phyloP scores from a whole-genome alignment of 2,329 filamentous ascomycete genomes.

The Tolypocladium tropicale region DNA sequence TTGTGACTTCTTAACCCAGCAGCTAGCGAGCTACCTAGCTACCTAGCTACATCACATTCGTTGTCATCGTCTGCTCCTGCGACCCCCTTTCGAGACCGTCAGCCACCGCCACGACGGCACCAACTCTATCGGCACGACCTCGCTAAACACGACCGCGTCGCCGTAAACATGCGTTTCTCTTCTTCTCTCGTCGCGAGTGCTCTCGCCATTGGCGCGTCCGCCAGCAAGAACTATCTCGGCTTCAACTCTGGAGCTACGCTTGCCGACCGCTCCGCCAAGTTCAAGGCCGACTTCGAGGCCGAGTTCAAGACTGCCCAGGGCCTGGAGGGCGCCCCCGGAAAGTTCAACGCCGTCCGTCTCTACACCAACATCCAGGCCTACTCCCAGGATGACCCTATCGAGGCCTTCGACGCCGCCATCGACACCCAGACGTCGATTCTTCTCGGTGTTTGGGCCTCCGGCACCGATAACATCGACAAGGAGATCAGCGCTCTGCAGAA shows the following conservation, averaged over 20 bases:
- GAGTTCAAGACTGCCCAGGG: conserved; percentile 32
- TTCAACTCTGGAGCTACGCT: conserved; percentile 42
- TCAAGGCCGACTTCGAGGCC: conserved; percentile 36
- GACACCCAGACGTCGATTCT: conserved; percentile 50
- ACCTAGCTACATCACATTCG: background rate
- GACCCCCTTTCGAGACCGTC: background rate
- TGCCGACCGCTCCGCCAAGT: conserved; percentile 38
- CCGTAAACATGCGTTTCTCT: conserved; percentile 28
- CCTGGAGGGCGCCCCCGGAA: conserved; percentile 32
- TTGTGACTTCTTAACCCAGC: background rate
- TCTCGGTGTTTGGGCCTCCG: conserved; percentile 54
- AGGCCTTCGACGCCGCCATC: conserved; percentile 67
- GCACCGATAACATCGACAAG: conserved; percentile 41
- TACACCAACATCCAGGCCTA: conserved; percentile 60
- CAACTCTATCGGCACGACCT: no score
- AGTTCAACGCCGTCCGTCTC: conserved; percentile 49
- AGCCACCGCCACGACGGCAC: background rate
- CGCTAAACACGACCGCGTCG: background rate
- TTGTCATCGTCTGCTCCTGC: no score
- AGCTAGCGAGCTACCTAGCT: background rate
- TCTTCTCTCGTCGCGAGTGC: conserved; percentile 25
- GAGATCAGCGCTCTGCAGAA: conserved; percentile 51
- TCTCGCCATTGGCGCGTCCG: conserved; percentile 28
- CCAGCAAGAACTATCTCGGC: conserved; percentile 37
- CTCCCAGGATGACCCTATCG: conserved; percentile 63